Percentiles rank a stretch among this genome's conserved stretches.
Conservation (phyloP, 345 rosid genomes). For the Carallia pectinifolia region DNA sequence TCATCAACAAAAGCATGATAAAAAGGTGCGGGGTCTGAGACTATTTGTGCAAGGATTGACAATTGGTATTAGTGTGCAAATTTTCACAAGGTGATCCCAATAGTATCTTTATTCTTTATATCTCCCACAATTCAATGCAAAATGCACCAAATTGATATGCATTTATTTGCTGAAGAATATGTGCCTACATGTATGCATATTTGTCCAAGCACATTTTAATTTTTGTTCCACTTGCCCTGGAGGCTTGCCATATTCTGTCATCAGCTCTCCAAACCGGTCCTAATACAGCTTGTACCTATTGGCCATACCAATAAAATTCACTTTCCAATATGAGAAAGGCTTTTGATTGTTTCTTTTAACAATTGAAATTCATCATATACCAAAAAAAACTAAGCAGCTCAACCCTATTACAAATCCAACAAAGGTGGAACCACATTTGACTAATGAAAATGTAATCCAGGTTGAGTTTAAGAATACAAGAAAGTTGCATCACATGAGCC, state of each 20-base stretch:
- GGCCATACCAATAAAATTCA: neutral
- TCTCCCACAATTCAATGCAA: neutral
- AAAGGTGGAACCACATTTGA: no score
- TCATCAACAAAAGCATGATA: neutral
- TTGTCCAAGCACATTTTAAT: neutral
- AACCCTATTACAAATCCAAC: no score
- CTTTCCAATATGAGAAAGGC: neutral
- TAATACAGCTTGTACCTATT: conserved; percentile 89
- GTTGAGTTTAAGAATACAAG: neutral
- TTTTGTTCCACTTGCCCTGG: conserved; percentile 59
- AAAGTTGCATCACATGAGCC: neutral
- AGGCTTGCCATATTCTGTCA: conserved; percentile 91
- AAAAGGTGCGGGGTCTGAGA: neutral
- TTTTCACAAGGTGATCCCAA: no score
- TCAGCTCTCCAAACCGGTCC: conserved; percentile 94
- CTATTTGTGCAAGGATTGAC: no score
- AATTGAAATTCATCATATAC: neutral
- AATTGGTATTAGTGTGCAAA: no score
- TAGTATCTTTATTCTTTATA: neutral
- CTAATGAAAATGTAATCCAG: no score
- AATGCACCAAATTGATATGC: neutral
- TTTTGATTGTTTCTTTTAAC: neutral
- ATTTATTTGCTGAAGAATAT: neutral
- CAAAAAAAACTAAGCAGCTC: neutral
- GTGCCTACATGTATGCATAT: neutral